These are phyloP conservation scores for Pestalotiopsis sp. DNA, from an alignment of 2,329 filamentous ascomycete species.

Conservation along the genomic window DNA sequence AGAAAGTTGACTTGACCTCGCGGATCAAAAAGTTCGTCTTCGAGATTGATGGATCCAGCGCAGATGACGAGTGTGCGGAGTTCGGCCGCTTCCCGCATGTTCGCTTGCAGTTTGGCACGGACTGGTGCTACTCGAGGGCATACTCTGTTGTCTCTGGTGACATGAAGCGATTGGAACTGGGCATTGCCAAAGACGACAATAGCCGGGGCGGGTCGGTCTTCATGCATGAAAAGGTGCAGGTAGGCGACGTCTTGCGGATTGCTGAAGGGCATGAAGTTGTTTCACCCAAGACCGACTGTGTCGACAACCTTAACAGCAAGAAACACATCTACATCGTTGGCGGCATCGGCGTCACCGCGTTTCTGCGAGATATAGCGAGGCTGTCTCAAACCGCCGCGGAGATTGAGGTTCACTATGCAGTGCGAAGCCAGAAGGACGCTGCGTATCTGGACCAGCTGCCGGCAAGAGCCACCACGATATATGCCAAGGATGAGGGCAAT, in stretches of 20 bases:
- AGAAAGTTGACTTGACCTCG: conserved; percentile 52
- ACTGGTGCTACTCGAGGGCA: conserved; percentile 49
- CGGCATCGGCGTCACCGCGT: conserved; percentile 34
- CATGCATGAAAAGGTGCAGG: conserved; percentile 53
- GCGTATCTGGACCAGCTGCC: conserved; percentile 30
- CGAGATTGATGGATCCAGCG: conserved; percentile 40
- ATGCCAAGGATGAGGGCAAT: conserved; percentile 27
- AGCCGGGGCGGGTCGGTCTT: conserved; percentile 63
- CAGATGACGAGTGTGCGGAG: conserved; percentile 35
- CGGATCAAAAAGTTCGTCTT: conserved; percentile 54
- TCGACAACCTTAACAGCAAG: conserved; percentile 15
- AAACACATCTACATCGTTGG: conserved; percentile 32
- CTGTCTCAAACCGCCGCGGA: conserved; percentile 20
- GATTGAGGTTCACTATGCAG: conserved; percentile 32
- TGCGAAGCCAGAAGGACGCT: conserved; percentile 29
- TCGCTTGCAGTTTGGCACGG: conserved; percentile 57
- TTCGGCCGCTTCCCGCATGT: conserved; percentile 52
- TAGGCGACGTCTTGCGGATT: conserved; percentile 53
- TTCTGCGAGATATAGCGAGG: conserved; percentile 25
- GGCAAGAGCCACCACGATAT: conserved; percentile 23
- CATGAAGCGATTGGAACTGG: conserved; percentile 54
- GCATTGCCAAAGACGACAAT: conserved; percentile 56
- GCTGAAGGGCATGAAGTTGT: conserved; percentile 28
- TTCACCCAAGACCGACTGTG: background rate
- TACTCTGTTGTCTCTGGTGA: conserved; percentile 63